These are phyloP conservation scores for Malassezia vespertilionis DNA, from an alignment of 1,284 basidiomycete genomes.

Conservation along the genomic window DNA sequence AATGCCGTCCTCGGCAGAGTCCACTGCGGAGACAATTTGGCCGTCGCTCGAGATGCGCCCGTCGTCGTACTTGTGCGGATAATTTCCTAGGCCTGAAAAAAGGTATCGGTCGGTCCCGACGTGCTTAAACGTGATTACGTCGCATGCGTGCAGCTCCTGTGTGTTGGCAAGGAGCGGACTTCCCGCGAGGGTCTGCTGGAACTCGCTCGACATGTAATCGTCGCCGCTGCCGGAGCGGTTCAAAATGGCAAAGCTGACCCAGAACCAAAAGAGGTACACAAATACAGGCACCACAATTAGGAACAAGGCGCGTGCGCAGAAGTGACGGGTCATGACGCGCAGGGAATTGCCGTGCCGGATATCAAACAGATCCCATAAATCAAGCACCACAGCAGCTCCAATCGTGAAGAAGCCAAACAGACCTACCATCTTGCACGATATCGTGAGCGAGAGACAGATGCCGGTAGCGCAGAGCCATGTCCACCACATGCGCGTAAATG, in stretches of 20 bases:
- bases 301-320: conserved; percentile 71
- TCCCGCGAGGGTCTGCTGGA: conserved; percentile 87
- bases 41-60: conserved; percentile 90
- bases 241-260: conserved; percentile 82
- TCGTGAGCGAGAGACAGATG: conserved; percentile 81
- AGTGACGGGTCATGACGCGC: conserved; percentile 78
- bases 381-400: conserved; percentile 78
- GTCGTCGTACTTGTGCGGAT: conserved; percentile 89
- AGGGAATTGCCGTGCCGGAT: conserved; percentile 60
- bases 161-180: conserved; percentile 83
- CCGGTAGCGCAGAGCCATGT: conserved; percentile 84
- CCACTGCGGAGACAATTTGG: conserved; percentile 97
- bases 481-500: conserved; percentile 61
- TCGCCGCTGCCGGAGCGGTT: conserved; percentile 86
- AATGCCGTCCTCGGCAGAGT: conserved; percentile 84
- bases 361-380: conserved; percentile 91
- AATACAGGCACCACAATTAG: conserved; percentile 76
- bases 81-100: conserved; percentile 80
- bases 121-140: conserved; percentile 76
- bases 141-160: conserved; percentile 84
- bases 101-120: conserved; percentile 84
- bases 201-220: conserved; percentile 89
- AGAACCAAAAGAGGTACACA: conserved; percentile 92
- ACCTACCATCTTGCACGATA: conserved; percentile 97
- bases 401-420: conserved; percentile 80